Base-by-base conservation (phyloP, 352 stramenopile genomes). In the Elongisporangium prolatum region DNA sequence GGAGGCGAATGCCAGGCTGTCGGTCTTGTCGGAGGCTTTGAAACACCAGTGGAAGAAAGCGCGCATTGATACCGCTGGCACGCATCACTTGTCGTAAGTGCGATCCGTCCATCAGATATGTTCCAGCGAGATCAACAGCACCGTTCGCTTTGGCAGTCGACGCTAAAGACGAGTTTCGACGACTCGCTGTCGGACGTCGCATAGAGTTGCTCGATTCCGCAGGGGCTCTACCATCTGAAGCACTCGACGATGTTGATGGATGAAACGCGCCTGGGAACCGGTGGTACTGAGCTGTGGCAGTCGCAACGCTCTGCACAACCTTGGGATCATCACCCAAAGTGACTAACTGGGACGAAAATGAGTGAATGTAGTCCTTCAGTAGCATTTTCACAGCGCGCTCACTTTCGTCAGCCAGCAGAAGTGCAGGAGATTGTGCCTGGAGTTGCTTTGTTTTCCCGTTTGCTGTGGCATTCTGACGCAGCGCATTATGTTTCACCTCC, bases 11-110 rank as follows among this genome's bases (percentile, higher is more conserved):
- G 2, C 85, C 85, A 10, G 73, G 72, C 58, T 92, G 82, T 0
- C 69, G 64, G n/a, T 67, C 59, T 4, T 38, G 48, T 18, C 66
- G 62, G 16, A 86, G 51, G 38, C 72, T 71, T 1, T 67, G 71
- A 40, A 90, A 92, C 1, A 86, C 71, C 3, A 91, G 52, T n/a
- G 85, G 85, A 10, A 94, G 61, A 16, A 93, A 82, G 6, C 75
- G 69, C 60, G 89, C 69, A 56, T 86, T 88, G 20, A 94, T 70
- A 10, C 85, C 85, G 11, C 73, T 64, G 48, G 85, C 68, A 37
- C 74, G 71, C 67, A 94, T 73, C 10, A 71, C 61, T n/a, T 73
- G 71, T 18, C 81, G 69, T 11, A 94, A 52, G 64, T 94, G 79
- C 18, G 84, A 44, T 10, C 67, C 71, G 48, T 91, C 79, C 21